These are phyloP conservation scores for Solanum hybrid DNA, from an alignment of 305 asterid genomes.

Conservation along the genomic window DNA sequence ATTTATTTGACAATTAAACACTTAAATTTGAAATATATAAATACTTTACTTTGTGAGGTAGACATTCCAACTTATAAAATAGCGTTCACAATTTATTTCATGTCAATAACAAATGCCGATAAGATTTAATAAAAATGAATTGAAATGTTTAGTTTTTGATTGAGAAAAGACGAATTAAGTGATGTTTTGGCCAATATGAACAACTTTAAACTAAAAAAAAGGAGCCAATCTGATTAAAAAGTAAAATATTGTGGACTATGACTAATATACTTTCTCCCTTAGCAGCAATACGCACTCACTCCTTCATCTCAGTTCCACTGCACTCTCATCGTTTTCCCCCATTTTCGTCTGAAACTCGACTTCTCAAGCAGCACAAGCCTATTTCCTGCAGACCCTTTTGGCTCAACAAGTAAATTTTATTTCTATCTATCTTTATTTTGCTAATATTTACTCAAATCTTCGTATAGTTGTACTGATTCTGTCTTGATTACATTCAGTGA, in stretches of 20 bases:
- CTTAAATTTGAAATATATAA: too few species aligned
- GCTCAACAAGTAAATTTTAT: background rate
- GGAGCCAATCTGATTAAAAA: background rate
- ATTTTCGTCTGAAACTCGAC: background rate
- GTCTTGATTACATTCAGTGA: background rate
- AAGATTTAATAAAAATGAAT: background rate
- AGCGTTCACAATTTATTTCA: background rate
- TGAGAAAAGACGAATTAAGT: background rate
- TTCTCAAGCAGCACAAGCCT: background rate
- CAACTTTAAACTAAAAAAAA: background rate
- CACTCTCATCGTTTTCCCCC: background rate
- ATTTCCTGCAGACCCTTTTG: slow-evolving; percentile 4
- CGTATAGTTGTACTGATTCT: background rate
- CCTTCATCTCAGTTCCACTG: background rate
- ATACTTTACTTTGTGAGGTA: background rate
- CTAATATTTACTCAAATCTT: background rate
- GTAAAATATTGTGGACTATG: background rate
- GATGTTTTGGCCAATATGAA: background rate
- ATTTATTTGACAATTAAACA: background rate
- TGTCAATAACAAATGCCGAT: rapidly evolving
- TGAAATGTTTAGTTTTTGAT: background rate
- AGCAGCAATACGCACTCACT: background rate
- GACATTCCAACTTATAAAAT: too few species aligned
- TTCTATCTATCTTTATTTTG: background rate
- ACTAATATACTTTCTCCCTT: background rate